A percentile compares a stretch with the other conserved stretches of the same genome.
phyloP scores from a whole-genome alignment of 2,329 filamentous ascomycete genomes.

The Diaporthe caulivora region DNA sequence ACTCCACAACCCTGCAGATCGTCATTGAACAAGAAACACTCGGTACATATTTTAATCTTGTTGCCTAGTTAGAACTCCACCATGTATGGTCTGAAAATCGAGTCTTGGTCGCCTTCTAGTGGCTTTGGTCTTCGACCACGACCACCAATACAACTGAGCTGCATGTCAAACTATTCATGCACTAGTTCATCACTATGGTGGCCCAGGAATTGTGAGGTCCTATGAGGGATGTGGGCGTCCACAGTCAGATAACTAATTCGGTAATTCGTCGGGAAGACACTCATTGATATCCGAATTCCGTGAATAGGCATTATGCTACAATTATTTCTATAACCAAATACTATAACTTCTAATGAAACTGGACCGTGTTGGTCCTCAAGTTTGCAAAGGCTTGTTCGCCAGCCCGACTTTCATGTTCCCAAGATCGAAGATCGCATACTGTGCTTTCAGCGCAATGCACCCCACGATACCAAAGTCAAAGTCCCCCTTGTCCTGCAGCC shows the following conservation, averaged over 20 bases:
- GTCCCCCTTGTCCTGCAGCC: constrained; percentile 46
- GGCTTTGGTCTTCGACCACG: not conserved
- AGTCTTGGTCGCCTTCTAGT: not conserved
- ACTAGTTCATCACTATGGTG: too few species aligned
- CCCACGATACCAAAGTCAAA: constrained; percentile 48
- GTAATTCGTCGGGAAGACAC: not conserved
- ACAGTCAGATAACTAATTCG: too few species aligned
- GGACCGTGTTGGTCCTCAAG: not conserved
- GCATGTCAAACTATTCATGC: too few species aligned
- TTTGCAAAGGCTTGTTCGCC: constrained; percentile 47
- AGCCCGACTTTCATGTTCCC: constrained; percentile 57
- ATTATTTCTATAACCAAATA: too few species aligned
- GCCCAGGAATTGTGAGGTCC: too few species aligned
- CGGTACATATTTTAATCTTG: not conserved
- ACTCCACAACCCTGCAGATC: constrained; percentile 23
- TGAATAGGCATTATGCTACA: not conserved
- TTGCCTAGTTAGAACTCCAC: not conserved
- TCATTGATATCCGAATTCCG: not conserved
- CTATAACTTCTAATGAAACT: not conserved
- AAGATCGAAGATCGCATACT: constrained; percentile 50
- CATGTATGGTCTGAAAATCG: not conserved
- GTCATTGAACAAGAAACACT: not conserved
- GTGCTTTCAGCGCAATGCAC: constrained; percentile 48
- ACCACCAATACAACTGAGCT: too few species aligned
- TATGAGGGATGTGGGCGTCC: too few species aligned